phyloP scores from a whole-genome alignment of 257 asterid genomes.

The Striga asiatica region DNA sequence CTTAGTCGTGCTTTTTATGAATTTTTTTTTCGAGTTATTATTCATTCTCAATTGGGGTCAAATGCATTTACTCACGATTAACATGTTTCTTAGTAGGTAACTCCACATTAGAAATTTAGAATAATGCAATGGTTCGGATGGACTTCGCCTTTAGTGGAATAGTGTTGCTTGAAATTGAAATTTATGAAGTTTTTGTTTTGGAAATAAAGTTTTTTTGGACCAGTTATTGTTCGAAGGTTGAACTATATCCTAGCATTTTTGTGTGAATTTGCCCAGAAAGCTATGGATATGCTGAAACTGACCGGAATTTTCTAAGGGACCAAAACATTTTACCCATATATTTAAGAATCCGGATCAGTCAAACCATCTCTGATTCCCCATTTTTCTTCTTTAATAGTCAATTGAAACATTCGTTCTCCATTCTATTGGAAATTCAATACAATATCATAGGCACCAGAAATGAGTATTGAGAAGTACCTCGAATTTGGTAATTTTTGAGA shows the following conservation, averaged over 20 bases:
- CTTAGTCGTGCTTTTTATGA: not conserved
- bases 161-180: slow-evolving; percentile 8
- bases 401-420: too few species aligned
- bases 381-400: too few species aligned
- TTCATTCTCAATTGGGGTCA: not conserved
- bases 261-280: not conserved
- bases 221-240: slow-evolving; percentile 1
- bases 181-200: not conserved
- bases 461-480: too few species aligned
- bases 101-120: not conserved
- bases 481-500: not conserved
- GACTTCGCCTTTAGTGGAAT: too few species aligned
- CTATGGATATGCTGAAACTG: not conserved
- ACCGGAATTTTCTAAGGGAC: not conserved
- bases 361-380: too few species aligned
- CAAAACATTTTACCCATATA: not conserved
- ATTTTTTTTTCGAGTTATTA: not conserved
- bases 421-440: too few species aligned
- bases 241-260: not conserved
- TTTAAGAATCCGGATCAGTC: too few species aligned
- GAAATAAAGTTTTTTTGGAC: not conserved
- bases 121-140: too few species aligned
- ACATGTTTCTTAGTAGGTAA: not conserved
- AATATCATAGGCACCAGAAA: too few species aligned
- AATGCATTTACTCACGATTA: not conserved